These are phyloP conservation scores for Solanum medicagineum DNA, from an alignment of 257 asterid species.

Conservation along the genomic window DNA sequence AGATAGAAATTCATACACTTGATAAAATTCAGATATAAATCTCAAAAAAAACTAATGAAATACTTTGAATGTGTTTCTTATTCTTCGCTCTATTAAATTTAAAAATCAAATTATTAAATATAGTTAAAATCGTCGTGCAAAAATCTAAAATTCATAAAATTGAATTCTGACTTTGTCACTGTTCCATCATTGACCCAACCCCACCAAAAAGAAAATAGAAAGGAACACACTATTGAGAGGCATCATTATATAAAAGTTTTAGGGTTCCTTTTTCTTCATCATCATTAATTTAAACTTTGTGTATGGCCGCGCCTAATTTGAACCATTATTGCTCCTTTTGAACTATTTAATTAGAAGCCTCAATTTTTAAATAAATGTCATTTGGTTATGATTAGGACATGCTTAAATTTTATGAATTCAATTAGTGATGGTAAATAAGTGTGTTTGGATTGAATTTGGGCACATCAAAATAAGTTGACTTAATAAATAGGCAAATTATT, in stretches of 20 bases:
- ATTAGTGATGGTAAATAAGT: neutral
- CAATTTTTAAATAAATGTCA: neutral
- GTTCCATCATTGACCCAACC: neutral
- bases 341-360: neutral
- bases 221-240: neutral
- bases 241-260: slow-evolving; percentile 20
- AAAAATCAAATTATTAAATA: too few relatives aligned
- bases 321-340: slow-evolving; percentile 42
- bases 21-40: too few relatives aligned
- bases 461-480: too few relatives aligned
- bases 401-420: too few relatives aligned
- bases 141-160: neutral
- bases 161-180: neutral
- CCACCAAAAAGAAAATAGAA: neutral
- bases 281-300: slow-evolving; percentile 46
- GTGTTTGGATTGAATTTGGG: neutral
- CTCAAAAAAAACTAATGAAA: too few relatives aligned
- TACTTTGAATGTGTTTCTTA: too few relatives aligned
- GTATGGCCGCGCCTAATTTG: slow-evolving; percentile 46
- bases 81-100: too few relatives aligned
- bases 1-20: too few relatives aligned
- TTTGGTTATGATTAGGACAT: neutral
- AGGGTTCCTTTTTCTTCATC: slow-evolving; percentile 21
- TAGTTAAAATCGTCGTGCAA: neutral
- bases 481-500: too few relatives aligned